A percentile compares a stretch with the other conserved stretches of the same genome.
These are phyloP conservation scores for Penicillium palitans DNA, from an alignment of 2,329 filamentous ascomycete genomes.

Conservation along the genomic window DNA sequence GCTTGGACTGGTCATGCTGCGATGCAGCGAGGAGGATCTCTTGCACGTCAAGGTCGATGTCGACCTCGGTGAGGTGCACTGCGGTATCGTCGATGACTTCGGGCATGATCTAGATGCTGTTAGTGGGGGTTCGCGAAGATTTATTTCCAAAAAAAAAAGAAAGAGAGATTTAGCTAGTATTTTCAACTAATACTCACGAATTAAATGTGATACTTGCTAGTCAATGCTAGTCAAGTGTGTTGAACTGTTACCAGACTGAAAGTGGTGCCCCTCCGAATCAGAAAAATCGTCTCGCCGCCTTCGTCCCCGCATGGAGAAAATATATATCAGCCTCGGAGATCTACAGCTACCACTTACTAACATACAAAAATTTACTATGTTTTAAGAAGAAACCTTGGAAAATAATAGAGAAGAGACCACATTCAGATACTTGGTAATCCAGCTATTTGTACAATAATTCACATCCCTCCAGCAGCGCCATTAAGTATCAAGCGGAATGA, in stretches of 20 bases:
- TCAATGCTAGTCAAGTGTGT: background rate
- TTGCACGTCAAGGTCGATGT: slow-evolving; percentile 50
- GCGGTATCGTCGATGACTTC: slow-evolving; percentile 26
- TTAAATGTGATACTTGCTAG: background rate
- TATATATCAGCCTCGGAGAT: slow-evolving; percentile 9
- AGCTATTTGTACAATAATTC: slow-evolving; percentile 42
- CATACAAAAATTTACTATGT: background rate
- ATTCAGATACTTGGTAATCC: slow-evolving; percentile 33
- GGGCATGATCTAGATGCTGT: slow-evolving; percentile 24
- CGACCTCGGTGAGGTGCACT: slow-evolving; percentile 30
- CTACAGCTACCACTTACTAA: background rate
- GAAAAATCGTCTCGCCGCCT: slow-evolving; percentile 36
- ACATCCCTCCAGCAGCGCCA: slow-evolving; percentile 22
- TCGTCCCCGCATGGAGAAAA: slow-evolving; percentile 29
- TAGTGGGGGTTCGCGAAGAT: background rate
- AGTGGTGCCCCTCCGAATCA: slow-evolving; percentile 18
- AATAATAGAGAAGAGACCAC: slow-evolving; percentile 36
- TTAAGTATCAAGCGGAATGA: slow-evolving; percentile 23
- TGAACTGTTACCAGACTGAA: slow-evolving; percentile 3
- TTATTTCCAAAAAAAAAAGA: background rate
- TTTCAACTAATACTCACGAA: slow-evolving; percentile 2
- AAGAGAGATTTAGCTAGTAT: fast-evolving
- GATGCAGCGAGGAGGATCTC: slow-evolving; percentile 66
- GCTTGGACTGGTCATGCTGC: slow-evolving; percentile 64
- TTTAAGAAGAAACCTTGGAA: background rate